These are phyloP conservation scores for Pseudocercospora musae DNA, from an alignment of 2,329 filamentous ascomycete genomes.

Conservation along the genomic window DNA sequence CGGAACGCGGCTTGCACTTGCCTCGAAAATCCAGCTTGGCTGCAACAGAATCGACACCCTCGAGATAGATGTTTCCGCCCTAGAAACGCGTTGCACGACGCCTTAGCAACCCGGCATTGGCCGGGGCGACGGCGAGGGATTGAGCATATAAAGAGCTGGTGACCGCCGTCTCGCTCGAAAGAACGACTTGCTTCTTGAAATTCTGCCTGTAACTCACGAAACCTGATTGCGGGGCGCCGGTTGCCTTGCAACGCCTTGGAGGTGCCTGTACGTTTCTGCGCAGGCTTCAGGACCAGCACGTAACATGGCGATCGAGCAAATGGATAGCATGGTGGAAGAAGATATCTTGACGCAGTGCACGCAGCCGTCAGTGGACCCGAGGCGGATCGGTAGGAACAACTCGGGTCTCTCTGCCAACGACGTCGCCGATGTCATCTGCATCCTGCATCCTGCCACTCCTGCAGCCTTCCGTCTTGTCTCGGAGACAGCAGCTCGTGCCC, in stretches of 20 bases:
- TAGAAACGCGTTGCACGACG: not conserved
- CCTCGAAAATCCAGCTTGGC: not conserved
- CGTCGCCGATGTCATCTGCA: conserved; percentile 82
- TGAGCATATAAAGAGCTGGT: not conserved
- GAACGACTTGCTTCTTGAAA: not conserved
- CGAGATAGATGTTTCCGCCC: not conserved
- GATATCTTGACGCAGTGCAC: conserved; percentile 53
- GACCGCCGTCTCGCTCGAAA: not conserved
- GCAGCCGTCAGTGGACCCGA: conserved; percentile 69
- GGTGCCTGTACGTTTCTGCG: not conserved
- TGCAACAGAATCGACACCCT: not conserved
- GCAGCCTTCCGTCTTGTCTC: conserved; percentile 69
- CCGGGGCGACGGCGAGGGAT: not conserved
- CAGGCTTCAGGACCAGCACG: not conserved
- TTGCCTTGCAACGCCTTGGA: not conserved
- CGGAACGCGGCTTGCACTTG: not conserved
- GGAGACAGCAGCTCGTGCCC: conserved; percentile 49
- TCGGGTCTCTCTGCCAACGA: conserved; percentile 80
- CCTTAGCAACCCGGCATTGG: conserved; percentile 2
- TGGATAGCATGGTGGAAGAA: conserved; percentile 30
- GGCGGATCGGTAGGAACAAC: conserved; percentile 73
- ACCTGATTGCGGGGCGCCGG: not conserved
- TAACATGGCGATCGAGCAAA: conserved; percentile 1
- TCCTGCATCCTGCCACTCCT: conserved; percentile 75
- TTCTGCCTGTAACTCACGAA: not conserved